Evolutionary conservation across 257 asterid species (phyloP).

Genomic region (Ehretia macrophylla): DNA sequence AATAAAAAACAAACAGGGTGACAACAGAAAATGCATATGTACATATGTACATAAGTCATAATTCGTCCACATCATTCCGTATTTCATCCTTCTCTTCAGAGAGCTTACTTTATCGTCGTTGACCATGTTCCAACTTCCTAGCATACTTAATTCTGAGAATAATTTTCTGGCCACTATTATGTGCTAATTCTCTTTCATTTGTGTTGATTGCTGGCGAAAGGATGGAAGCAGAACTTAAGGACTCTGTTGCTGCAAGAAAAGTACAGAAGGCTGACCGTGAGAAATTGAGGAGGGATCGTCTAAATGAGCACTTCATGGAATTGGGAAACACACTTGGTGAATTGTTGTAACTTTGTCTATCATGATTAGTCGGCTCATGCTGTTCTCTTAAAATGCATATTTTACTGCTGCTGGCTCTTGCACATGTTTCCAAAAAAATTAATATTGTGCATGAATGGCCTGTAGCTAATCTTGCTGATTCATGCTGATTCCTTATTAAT

Average conservation of each 20-base stretch:
- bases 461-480: too few relatives aligned
- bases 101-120: background rate
- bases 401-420: background rate
- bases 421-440: background rate
- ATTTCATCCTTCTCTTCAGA: too few relatives aligned
- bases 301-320: slow-evolving; percentile 86
- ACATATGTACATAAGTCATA: background rate
- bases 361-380: background rate
- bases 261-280: slow-evolving; percentile 97
- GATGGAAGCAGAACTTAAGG: slow-evolving; percentile 63
- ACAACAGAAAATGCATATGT: too few relatives aligned
- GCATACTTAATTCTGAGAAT: background rate
- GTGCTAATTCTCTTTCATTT: slow-evolving; percentile 4
- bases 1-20: too few relatives aligned
- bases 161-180: background rate
- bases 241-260: slow-evolving; percentile 67
- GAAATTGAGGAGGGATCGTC: slow-evolving; percentile 93
- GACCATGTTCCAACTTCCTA: background rate
- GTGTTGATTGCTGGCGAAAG: slow-evolving; percentile 29
- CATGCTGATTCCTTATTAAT: too few relatives aligned
- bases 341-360: slow-evolving; percentile 5
- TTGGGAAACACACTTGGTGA: slow-evolving; percentile 88
- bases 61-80: too few relatives aligned
- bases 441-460: too few relatives aligned
- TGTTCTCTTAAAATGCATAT: background rate